Evolutionary conservation across 2,329 filamentous ascomycete species (phyloP).

Genomic region (Xylariaceae sp.): DNA sequence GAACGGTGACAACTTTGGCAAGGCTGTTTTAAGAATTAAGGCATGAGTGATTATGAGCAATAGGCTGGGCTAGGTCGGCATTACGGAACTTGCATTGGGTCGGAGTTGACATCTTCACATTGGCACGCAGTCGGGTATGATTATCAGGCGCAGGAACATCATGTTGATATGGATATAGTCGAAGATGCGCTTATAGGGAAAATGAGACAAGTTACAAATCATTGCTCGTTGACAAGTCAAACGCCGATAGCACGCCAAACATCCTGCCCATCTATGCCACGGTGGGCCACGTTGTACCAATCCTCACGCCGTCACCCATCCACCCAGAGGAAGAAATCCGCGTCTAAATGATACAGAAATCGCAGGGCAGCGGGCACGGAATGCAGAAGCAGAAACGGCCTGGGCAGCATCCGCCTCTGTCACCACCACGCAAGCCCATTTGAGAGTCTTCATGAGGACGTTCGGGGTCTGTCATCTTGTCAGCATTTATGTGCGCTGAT

Average conservation of each 20-base stretch:
- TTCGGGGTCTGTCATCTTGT: constrained; percentile 14
- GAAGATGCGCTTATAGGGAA: no score
- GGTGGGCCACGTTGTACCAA: no score
- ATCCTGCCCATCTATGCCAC: neutral
- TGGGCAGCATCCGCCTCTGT: constrained; percentile 22
- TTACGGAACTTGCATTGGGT: no score
- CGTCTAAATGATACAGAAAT: constrained; percentile 27
- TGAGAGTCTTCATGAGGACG: constrained; percentile 14
- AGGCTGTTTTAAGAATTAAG: constrained; percentile 68
- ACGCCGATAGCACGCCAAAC: neutral
- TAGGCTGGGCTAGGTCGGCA: no score
- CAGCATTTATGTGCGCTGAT: neutral
- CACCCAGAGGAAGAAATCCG: constrained; percentile 31
- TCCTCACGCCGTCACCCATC: neutral
- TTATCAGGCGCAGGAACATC: no score
- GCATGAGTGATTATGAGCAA: neutral
- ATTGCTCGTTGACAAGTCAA: no score
- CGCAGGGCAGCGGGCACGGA: constrained; percentile 27
- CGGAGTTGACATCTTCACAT: no score
- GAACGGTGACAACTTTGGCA: constrained; percentile 79
- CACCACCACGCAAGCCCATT: constrained; percentile 25
- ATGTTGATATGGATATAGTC: no score
- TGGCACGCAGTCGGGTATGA: no score
- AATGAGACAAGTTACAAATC: no score
- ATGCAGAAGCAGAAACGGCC: constrained; percentile 30